phyloP scores from a whole-genome alignment of 495 filamentous ascomycete species.

The Neurospora sp. region DNA sequence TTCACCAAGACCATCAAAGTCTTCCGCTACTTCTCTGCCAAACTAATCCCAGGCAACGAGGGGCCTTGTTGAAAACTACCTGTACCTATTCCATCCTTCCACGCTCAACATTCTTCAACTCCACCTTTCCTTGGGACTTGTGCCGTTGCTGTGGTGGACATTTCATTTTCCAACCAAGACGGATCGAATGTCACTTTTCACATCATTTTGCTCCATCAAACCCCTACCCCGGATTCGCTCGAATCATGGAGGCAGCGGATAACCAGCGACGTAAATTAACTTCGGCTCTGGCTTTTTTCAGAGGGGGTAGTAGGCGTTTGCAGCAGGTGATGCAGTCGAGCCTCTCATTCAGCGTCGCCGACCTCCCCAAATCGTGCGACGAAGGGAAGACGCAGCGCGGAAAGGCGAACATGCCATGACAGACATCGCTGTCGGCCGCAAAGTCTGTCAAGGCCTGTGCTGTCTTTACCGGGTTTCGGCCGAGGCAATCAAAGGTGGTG shows the following conservation, averaged over 20 bases:
- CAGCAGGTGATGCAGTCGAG: background rate
- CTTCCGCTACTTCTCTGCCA: constrained; percentile 39
- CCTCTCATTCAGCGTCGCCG: background rate
- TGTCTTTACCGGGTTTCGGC: background rate
- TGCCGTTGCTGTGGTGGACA: background rate
- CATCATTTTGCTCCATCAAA: background rate
- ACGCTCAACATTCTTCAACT: background rate
- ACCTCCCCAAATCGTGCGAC: background rate
- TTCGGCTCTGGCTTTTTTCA: background rate
- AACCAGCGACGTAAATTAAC: background rate
- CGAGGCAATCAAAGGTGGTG: background rate
- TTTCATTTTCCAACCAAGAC: background rate
- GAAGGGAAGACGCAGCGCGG: background rate
- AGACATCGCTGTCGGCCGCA: background rate
- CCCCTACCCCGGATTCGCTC: background rate
- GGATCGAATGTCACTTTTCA: background rate
- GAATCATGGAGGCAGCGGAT: background rate
- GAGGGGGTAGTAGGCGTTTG: background rate
- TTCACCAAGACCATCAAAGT: constrained; percentile 52
- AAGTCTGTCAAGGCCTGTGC: background rate
- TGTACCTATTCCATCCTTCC: background rate
- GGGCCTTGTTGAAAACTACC: background rate
- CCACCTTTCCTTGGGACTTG: background rate
- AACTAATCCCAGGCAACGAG: background rate
- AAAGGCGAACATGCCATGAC: background rate